These are phyloP conservation scores for Elsinoe perseae DNA, from an alignment of 2,329 filamentous ascomycete genomes.

Conservation along the genomic window DNA sequence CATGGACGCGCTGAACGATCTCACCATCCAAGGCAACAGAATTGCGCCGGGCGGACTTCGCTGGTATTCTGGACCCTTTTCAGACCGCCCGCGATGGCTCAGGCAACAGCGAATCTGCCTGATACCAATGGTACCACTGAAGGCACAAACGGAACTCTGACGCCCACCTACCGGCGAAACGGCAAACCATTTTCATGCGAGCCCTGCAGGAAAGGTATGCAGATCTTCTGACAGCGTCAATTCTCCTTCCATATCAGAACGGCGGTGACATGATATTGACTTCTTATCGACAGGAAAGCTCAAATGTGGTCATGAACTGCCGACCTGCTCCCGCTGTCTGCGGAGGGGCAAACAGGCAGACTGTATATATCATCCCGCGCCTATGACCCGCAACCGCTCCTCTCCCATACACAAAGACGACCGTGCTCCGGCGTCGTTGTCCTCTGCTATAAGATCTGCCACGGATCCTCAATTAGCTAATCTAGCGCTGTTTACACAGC, in stretches of 20 bases:
- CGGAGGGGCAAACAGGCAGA: constrained; percentile 26
- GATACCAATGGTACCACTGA: background rate
- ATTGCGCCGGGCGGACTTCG: constrained; percentile 9
- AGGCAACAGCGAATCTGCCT: constrained; percentile 9
- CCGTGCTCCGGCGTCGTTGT: constrained; percentile 4
- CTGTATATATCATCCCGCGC: constrained; percentile 32
- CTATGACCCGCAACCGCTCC: constrained; percentile 24
- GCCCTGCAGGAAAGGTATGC: constrained; percentile 23
- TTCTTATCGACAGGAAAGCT: constrained; percentile 25
- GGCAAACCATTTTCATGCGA: constrained; percentile 31
- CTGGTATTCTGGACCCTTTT: constrained; percentile 7
- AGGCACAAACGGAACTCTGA: constrained; percentile 8
- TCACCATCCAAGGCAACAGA: constrained; percentile 7
- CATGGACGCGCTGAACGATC: background rate
- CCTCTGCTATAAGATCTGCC: constrained; percentile 17
- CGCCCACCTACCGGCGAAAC: constrained; percentile 25
- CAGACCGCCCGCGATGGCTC: background rate
- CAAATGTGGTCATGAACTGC: constrained; percentile 29
- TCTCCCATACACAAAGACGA: constrained; percentile 16
- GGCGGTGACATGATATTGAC: background rate
- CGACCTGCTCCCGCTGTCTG: constrained; percentile 29
- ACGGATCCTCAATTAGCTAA: constrained; percentile 15
- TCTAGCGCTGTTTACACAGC: constrained; percentile 17
- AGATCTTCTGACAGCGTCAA: background rate
- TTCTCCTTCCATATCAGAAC: background rate